Conservation (phyloP, 2,329 filamentous ascomycete genomes). For the Celoporthe dispersa region DNA sequence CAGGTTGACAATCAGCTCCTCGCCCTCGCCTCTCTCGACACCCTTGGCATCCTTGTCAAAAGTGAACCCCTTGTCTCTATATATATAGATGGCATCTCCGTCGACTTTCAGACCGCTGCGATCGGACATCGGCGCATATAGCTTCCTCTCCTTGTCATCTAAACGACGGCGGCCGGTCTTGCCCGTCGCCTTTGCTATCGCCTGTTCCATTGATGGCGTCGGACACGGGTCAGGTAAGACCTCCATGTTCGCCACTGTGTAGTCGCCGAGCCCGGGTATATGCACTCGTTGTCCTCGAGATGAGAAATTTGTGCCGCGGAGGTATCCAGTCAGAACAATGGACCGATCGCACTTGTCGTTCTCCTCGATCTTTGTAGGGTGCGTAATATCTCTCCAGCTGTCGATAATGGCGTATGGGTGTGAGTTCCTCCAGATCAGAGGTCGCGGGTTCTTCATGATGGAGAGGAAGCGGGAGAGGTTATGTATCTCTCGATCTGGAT, state of each 20-base stretch:
- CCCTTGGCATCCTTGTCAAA: conserved; percentile 72
- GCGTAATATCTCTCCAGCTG: conserved; percentile 92
- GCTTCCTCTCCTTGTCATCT: conserved; percentile 94
- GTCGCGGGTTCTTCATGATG: conserved; percentile 98
- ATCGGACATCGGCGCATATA: conserved; percentile 98
- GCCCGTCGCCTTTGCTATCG: conserved; percentile 79
- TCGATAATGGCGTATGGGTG: conserved; percentile 95
- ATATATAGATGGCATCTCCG: conserved; percentile 94
- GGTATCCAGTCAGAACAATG: conserved; percentile 88
- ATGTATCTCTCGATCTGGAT: conserved; percentile 94
- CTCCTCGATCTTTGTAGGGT: conserved; percentile 87
- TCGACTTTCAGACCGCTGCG: conserved; percentile 95
- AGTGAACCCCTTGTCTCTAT: conserved; percentile 70
- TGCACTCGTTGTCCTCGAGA: conserved; percentile 85
- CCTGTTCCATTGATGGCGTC: conserved; percentile 88
- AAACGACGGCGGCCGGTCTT: conserved; percentile 80
- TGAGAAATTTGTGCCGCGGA: conserved; percentile 92
- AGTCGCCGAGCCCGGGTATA: conserved; percentile 89
- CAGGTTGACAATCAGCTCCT: conserved; percentile 89
- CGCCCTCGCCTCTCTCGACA: conserved; percentile 84
- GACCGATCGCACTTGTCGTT: conserved; percentile 89
- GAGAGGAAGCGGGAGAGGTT: conserved; percentile 94
- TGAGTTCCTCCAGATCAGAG: conserved; percentile 94
- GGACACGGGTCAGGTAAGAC: conserved; percentile 92
- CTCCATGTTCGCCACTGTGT: conserved; percentile 83